Evolutionary conservation across 148 eudicot species (phyloP), one percentile per base, ranked within the genome.

Genomic region (Cornus florida): DNA sequence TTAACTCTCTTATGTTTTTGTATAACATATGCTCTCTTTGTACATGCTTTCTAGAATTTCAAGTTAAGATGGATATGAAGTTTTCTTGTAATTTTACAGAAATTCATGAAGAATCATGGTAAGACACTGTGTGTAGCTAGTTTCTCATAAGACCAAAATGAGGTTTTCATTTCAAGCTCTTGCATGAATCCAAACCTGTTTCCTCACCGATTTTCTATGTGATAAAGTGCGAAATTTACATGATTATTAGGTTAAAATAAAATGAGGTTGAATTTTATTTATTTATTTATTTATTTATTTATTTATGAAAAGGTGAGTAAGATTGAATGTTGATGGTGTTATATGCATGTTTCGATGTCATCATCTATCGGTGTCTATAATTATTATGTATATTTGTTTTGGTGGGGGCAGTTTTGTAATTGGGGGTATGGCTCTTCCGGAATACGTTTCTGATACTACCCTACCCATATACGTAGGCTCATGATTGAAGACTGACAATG

Each of bases 401-500:
- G 4, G 23, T 19, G 24, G 23, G 10, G 69, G 69, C 14, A 66
- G 69, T 28, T 10, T 66, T 28, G 69, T 66, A 22, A 22, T 23
- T 7, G 1, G 69, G 69, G 32, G 23, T 22, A 23, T 28, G 1
- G 13, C 33, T 5, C 10, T 66, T 23, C 4, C 11, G 35, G 13
- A 66, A 66, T 66, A 23, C 32, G 32, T 20, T 10, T 66, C 33
- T 10, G 32, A n/a, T 22, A 22, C 69, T 23, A 6, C 32, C 13
- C 31, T 24, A 3, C 13, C 7, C 11, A 66, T 66, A 66, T 23
- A 23, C 13, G 24, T 22, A 66, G 69, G 69, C 13, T 66, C 69
- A 66, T 66, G 69, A 66, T 66, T 66, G 69, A 28, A 66, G 33
- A 22, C 69, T 66, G 69, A 66, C 69, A 23, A 22, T 66, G 35